phyloP scores from a whole-genome alignment of 148 eudicot species.

The Suaeda aralocaspica region DNA sequence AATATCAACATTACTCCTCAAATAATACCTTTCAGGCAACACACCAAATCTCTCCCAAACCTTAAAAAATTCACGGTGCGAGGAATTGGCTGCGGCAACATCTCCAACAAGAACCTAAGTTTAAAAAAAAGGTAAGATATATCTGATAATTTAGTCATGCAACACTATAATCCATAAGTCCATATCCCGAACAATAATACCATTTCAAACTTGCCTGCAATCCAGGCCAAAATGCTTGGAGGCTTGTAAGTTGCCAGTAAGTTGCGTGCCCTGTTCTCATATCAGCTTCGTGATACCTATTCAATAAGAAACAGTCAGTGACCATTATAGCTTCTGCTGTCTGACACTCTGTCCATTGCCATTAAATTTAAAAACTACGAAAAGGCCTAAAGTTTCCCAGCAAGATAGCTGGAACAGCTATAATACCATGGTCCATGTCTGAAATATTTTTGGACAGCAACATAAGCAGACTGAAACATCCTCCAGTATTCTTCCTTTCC shows the following conservation, averaged over 20 bases:
- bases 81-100: slow-evolving; percentile 79
- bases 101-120: slow-evolving; percentile 92
- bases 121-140: slow-evolving; percentile 11
- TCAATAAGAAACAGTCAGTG: slow-evolving; percentile 13
- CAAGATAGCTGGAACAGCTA: background rate
- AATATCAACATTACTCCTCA: background rate
- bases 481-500: slow-evolving; percentile 94
- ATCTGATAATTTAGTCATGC: slow-evolving; percentile 14
- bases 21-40: slow-evolving; percentile 76
- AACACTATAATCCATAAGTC: background rate
- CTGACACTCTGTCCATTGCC: background rate
- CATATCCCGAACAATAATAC: slow-evolving; percentile 3
- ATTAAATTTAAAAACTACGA: background rate
- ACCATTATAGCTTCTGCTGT: background rate
- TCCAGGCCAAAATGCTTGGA: slow-evolving; percentile 99
- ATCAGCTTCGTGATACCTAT: slow-evolving; percentile 98
- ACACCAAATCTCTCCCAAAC: slow-evolving; percentile 91
- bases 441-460: slow-evolving; percentile 88
- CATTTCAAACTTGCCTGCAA: slow-evolving; percentile 54
- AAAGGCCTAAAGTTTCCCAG: background rate
- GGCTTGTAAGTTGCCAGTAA: slow-evolving; percentile 94
- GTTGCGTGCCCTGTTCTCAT: slow-evolving; percentile 97
- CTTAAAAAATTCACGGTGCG: slow-evolving; percentile 86
- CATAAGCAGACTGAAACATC: slow-evolving; percentile 96
- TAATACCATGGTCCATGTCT: slow-evolving; percentile 92